Evolutionary conservation across 2,329 filamentous ascomycete species (phyloP).

Genomic region (Gaeumannomyces tritici): DNA sequence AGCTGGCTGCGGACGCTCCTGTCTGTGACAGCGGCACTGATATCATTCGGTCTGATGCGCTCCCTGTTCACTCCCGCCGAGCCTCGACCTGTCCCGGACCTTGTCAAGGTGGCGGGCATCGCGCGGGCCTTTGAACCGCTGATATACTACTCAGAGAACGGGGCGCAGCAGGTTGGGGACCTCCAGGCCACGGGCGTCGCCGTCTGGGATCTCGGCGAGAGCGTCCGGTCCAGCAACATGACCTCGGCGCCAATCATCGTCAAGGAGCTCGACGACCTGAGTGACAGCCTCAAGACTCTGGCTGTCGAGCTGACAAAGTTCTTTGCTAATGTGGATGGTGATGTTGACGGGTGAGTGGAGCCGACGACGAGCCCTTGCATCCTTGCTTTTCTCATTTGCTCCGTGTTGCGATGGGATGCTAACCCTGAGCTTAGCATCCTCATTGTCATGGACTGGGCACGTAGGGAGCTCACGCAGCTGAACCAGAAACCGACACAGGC

Average conservation of each 20-base stretch:
- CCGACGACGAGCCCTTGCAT: no score
- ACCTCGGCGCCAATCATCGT: conserved; percentile 82
- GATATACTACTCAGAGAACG: conserved; percentile 90
- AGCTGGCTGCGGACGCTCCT: conserved; percentile 60
- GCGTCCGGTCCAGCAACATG: conserved; percentile 82
- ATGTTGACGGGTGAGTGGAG: conserved; percentile 70
- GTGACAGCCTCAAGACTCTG: conserved; percentile 74
- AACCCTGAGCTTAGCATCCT: conserved; percentile 55
- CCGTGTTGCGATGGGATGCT: neutral
- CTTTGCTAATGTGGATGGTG: conserved; percentile 86
- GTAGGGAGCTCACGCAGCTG: conserved; percentile 68
- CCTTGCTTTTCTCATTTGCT: no score
- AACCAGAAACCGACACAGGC: conserved; percentile 50
- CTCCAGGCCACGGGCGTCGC: conserved; percentile 86
- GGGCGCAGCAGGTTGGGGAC: conserved; percentile 75
- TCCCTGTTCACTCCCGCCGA: conserved; percentile 59
- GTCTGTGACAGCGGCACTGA: conserved; percentile 49
- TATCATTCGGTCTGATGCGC: conserved; percentile 57
- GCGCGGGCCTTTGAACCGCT: conserved; percentile 89
- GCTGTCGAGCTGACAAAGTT: conserved; percentile 83
- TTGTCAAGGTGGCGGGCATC: conserved; percentile 83
- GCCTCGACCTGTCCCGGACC: conserved; percentile 63
- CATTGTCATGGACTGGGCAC: conserved; percentile 93
- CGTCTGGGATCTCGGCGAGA: conserved; percentile 91
- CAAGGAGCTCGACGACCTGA: conserved; percentile 72